A percentile compares a stretch with the other conserved stretches of the same genome.
phyloP scores from a whole-genome alignment of 306 rosid genomes.

The Oxytropis ochrocephala region DNA sequence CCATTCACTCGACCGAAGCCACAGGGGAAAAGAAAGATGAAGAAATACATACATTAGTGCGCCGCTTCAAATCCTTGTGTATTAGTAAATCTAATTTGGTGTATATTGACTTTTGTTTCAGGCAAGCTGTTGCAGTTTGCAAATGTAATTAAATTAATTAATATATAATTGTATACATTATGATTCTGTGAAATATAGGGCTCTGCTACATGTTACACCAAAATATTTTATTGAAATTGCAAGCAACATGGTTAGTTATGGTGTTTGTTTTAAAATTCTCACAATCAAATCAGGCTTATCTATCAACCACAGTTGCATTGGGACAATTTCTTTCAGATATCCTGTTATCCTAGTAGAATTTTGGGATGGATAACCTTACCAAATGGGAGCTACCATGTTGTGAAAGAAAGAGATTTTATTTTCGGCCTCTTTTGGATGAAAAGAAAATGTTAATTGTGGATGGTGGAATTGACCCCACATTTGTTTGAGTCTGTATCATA shows the following conservation, averaged over 20 bases:
- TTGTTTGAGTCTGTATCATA: not conserved
- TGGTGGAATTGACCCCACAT: not conserved
- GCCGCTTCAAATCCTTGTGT: slow-evolving; percentile 18
- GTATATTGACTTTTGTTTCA: slow-evolving; percentile 49
- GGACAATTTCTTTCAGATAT: slow-evolving; percentile 13
- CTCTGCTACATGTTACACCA: slow-evolving; percentile 21
- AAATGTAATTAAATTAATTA: slow-evolving; percentile 63
- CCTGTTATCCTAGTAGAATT: not conserved
- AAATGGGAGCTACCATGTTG: not conserved
- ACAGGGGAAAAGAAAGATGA: slow-evolving; percentile 19
- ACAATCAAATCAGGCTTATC: not conserved
- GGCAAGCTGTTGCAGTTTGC: slow-evolving; percentile 30
- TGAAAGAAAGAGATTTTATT: not conserved
- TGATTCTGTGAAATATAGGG: slow-evolving; percentile 28
- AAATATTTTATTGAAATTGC: slow-evolving; percentile 2
- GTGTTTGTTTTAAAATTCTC: not conserved
- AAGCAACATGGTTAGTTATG: not conserved
- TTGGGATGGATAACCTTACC: not conserved
- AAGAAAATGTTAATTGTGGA: not conserved
- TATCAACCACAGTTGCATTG: not conserved
- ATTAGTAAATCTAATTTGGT: slow-evolving; percentile 36
- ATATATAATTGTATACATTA: slow-evolving; percentile 31
- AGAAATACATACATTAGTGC: slow-evolving; percentile 30
- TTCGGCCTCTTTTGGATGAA: not conserved
- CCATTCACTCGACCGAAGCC: slow-evolving; percentile 27